Base-by-base conservation (phyloP, 805 yeast genomes). In the Wickerhamomyces subpelliculosus region DNA sequence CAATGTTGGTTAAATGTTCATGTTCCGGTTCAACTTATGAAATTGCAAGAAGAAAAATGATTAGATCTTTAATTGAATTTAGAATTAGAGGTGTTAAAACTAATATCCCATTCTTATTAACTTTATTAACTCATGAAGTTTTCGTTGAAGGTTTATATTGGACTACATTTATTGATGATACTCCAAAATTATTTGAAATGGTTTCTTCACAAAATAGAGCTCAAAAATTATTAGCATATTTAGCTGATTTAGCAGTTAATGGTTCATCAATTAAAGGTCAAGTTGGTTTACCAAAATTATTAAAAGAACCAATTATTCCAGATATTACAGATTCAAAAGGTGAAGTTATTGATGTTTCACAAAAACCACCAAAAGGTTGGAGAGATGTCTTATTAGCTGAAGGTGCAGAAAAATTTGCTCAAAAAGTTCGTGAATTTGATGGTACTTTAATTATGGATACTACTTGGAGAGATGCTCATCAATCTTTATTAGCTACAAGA, bases 401-500 rank as follows among this genome's bases (percentile, higher is more conserved):
- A 51, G 98, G 98, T 40, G 95, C 98, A 23, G 93, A 74, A 38
- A 84, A 70, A 24, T 93, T 93, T 58, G 96, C 97, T 51, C 73
- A 80, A 66, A 81, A 85, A 54, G 95, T 93, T 42, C 79, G 97
- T 61, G 62, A 67, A 14, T 80, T 78, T 66, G 68, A 85, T 38
- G 98, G 98, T 55, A 81, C 95, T 49, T 70, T 93, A 62, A 67
- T 93, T 54, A 93, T 94, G 86, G 99, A 93, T 64, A 93, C 99
- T 39, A 93, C 99, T 9, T 93, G 99, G 99, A 87, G 99, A 79
- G 99, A 93, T 65, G 98, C 98, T 27, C 98, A 93, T 67, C 99
- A 93, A 72, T 89, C 97, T 19, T 68, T 93, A 52, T 73, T 93
- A 57, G 99, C 99, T 9, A 93, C 99, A 30, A 84, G 98, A 67